phyloP scores from a whole-genome alignment of 176 grass and related monocot species.

The Avena atlantica region DNA sequence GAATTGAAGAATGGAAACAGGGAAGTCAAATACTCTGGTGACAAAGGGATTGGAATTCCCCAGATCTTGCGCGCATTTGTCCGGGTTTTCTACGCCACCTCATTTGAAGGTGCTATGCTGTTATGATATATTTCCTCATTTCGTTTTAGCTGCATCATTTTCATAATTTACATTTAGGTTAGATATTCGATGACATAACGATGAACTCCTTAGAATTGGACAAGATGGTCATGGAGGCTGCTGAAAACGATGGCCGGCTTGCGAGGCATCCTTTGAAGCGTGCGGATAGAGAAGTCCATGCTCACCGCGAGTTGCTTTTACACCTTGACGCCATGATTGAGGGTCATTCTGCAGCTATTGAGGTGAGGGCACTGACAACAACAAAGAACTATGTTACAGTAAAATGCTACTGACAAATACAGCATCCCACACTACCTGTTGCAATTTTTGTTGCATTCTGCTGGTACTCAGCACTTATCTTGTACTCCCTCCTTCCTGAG shows the following conservation, averaged over 20 bases:
- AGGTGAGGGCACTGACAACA: conserved; percentile 50
- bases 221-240: conserved; percentile 58
- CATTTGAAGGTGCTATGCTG: conserved; percentile 61
- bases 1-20: conserved; percentile 49
- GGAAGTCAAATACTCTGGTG: conserved; percentile 58
- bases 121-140: background rate
- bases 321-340: conserved; percentile 55
- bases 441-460: too few relatives aligned
- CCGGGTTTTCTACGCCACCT: conserved; percentile 63
- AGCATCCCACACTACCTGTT: too few relatives aligned
- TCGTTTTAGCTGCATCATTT: conserved; percentile 35
- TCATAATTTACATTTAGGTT: background rate
- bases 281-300: conserved; percentile 60
- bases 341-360: conserved; percentile 53
- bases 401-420: too few relatives aligned
- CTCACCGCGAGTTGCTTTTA: conserved; percentile 62
- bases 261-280: conserved; percentile 70
- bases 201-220: conserved; percentile 58
- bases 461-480: too few relatives aligned
- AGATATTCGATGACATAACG: conserved; percentile 28
- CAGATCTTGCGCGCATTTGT: conserved; percentile 76
- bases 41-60: conserved; percentile 62
- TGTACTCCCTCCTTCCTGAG: too few relatives aligned
- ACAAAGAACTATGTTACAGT: too few relatives aligned
- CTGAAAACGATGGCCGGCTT: conserved; percentile 74